These are phyloP conservation scores for Zymoseptoria crescenta DNA, from an alignment of 2,329 filamentous ascomycete species.

Conservation along the genomic window DNA sequence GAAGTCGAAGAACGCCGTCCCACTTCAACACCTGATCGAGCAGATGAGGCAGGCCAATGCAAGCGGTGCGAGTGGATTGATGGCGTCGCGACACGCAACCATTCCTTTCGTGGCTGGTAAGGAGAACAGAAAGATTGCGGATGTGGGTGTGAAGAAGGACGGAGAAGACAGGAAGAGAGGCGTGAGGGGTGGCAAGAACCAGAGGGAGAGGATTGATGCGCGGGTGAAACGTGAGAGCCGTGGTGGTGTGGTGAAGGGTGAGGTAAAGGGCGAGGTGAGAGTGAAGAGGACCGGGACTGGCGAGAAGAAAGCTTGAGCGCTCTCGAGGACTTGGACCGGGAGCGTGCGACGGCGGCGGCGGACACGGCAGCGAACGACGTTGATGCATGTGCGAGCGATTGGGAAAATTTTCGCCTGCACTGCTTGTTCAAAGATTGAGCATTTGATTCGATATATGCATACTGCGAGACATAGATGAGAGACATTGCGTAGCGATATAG, in stretches of 20 bases:
- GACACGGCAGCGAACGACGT: not conserved
- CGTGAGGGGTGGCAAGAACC: not conserved
- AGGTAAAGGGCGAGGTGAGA: not conserved
- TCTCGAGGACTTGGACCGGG: not conserved
- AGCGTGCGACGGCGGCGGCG: not conserved
- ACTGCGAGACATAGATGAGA: not conserved
- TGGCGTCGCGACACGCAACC: slow-evolving; percentile 11
- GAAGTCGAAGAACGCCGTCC: not conserved
- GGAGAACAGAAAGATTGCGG: slow-evolving; percentile 1
- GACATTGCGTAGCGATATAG: not conserved
- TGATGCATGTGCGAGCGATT: not conserved
- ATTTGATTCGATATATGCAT: not conserved
- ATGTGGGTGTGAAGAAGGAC: not conserved
- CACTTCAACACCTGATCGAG: not conserved
- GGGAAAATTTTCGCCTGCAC: not conserved
- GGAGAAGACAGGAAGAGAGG: not conserved
- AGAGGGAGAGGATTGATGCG: not conserved
- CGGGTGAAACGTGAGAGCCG: not conserved
- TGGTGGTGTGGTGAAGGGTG: not conserved
- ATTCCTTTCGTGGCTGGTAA: not conserved
- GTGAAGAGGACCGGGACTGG: not conserved
- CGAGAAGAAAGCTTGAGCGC: not conserved
- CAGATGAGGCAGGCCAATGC: not conserved
- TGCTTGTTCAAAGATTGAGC: not conserved
- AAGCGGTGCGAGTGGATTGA: slow-evolving; percentile 1